Conservation (phyloP, 2,329 filamentous ascomycete species). For the Diaporthe amygdali region DNA sequence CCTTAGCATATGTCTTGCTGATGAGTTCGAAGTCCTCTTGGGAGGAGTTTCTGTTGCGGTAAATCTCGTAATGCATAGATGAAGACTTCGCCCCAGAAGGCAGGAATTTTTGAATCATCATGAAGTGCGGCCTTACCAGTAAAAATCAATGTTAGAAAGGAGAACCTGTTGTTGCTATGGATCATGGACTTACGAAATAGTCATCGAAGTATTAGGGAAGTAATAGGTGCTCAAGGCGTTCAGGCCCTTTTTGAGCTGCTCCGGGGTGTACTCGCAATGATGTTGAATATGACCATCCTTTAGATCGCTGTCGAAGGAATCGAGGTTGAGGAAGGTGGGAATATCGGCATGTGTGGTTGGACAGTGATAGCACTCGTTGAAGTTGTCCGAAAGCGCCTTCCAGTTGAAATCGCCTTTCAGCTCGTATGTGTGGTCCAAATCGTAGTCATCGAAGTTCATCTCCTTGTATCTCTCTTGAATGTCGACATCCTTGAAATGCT, state of each 20-base stretch:
- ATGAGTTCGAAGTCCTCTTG: background rate
- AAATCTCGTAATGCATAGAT: conserved; percentile 2
- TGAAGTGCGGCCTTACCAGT: background rate
- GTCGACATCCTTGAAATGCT: conserved; percentile 42
- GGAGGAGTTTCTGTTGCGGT: background rate
- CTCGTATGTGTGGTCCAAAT: conserved; percentile 37
- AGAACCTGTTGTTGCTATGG: too few species aligned
- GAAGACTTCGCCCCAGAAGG: background rate
- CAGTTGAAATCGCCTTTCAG: conserved; percentile 43
- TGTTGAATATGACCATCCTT: background rate
- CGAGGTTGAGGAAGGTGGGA: conserved; percentile 1
- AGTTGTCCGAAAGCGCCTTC: conserved; percentile 51
- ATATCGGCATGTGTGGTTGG: conserved; percentile 53
- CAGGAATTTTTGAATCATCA: conserved; percentile 10
- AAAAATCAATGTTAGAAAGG: background rate
- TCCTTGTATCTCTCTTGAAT: conserved; percentile 28
- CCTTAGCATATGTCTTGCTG: conserved; percentile 5
- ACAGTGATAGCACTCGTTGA: conserved; percentile 55
- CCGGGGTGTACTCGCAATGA: conserved; percentile 36
- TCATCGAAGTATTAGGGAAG: conserved; percentile 44
- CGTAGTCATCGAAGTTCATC: conserved; percentile 33
- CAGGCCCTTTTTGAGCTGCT: conserved; percentile 35
- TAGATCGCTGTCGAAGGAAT: conserved; percentile 6
- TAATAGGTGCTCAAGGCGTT: conserved; percentile 41
- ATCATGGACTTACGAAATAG: conserved; percentile 39